Conservation (phyloP, 192 early-diverging fungal species). For the Powellomyces hirtus region DNA sequence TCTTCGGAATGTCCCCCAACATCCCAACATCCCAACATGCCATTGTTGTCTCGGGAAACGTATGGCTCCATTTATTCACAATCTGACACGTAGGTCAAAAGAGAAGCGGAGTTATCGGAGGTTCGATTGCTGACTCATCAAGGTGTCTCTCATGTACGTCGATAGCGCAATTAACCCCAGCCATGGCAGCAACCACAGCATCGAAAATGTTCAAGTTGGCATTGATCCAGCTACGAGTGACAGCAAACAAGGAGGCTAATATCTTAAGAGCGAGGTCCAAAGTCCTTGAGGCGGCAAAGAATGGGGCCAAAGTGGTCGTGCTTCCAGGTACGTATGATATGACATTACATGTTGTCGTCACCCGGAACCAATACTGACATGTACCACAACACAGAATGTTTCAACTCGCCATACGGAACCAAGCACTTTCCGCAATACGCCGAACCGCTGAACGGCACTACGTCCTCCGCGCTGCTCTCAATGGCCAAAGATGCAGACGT, state of each 20-base stretch:
- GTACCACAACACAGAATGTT: slow-evolving; percentile 72
- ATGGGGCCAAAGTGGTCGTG: slow-evolving; percentile 87
- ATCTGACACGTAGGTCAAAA: too few relatives aligned
- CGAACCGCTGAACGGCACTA: slow-evolving; percentile 74
- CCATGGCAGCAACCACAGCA: not conserved
- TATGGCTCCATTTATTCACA: too few relatives aligned
- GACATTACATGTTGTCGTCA: not conserved
- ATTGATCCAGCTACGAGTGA: slow-evolving; percentile 73
- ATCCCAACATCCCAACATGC: too few relatives aligned
- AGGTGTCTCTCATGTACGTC: too few relatives aligned
- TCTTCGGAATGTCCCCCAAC: too few relatives aligned
- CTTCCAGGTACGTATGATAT: slow-evolving; percentile 62
- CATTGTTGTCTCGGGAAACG: too few relatives aligned
- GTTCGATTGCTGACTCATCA: too few relatives aligned
- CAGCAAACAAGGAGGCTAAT: slow-evolving; percentile 75
- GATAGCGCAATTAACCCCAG: too few relatives aligned
- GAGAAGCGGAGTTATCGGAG: too few relatives aligned
- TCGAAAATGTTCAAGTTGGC: slow-evolving; percentile 45
- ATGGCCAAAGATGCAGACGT: slow-evolving; percentile 89
- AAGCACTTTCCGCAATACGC: slow-evolving; percentile 88
- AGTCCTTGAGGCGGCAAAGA: slow-evolving; percentile 79
- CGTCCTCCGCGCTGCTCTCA: slow-evolving; percentile 66
- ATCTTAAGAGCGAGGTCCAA: slow-evolving; percentile 69
- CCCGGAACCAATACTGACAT: not conserved
- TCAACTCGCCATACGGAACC: slow-evolving; percentile 97